A percentile compares a stretch with the other conserved stretches of the same genome.
phyloP scores from a whole-genome alignment of 441 rosid species.

The Croton setiger region DNA sequence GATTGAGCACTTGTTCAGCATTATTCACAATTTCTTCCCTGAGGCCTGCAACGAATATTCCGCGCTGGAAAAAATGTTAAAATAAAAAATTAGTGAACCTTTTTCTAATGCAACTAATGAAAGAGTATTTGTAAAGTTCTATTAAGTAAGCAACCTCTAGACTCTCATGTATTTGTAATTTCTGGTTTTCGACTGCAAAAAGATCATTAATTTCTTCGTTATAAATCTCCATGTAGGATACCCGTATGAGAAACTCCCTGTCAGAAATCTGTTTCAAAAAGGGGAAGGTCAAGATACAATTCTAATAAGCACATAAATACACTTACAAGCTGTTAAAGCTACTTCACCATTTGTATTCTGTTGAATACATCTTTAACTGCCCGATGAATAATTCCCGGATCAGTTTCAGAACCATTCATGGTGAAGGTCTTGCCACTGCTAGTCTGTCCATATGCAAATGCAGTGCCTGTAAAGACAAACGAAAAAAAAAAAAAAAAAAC shows the following conservation, averaged over 20 bases:
- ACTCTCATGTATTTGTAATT: conserved; percentile 86
- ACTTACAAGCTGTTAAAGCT: background rate
- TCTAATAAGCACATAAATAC: background rate
- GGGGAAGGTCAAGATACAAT: conserved; percentile 15
- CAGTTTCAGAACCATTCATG: conserved; percentile 76
- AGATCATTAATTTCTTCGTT: conserved; percentile 93
- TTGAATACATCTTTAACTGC: conserved; percentile 72
- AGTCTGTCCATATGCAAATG: conserved; percentile 96
- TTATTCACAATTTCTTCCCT: conserved; percentile 79
- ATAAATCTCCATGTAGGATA: conserved; percentile 94
- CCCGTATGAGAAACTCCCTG: conserved; percentile 83
- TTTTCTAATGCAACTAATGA: background rate
- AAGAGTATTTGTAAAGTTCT: conserved; percentile 1
- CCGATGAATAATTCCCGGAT: conserved; percentile 72
- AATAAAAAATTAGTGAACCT: background rate
- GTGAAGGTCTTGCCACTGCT: conserved; percentile 97
- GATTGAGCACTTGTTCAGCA: conserved; percentile 77
- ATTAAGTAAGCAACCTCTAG: conserved; percentile 57
- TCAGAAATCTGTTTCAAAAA: conserved; percentile 46
- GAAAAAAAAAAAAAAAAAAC: background rate
- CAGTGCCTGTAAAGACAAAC: conserved; percentile 58
- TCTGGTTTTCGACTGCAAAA: conserved; percentile 69
- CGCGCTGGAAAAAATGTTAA: conserved; percentile 55
- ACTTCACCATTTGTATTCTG: conserved; percentile 43
- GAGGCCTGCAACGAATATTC: conserved; percentile 85